phyloP scores from a whole-genome alignment of 2,329 filamentous ascomycete genomes.

The Colletotrichum siamense region DNA sequence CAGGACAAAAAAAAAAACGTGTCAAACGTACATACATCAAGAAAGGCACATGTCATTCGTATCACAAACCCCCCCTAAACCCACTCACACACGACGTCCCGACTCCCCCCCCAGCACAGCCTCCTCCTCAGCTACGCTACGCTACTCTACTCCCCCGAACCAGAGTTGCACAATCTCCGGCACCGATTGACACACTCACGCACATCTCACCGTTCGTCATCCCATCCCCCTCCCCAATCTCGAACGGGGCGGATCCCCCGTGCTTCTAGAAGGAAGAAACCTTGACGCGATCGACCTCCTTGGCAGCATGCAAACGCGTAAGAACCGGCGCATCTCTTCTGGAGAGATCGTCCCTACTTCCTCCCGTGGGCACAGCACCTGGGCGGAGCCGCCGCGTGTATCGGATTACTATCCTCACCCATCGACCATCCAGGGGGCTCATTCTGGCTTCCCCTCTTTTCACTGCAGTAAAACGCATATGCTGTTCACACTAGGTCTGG shows the following conservation, averaged over 20 bases:
- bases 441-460: background rate
- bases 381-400: background rate
- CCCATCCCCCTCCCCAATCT: background rate
- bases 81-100: background rate
- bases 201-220: background rate
- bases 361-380: background rate
- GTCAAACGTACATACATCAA: background rate
- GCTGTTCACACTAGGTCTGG: background rate
- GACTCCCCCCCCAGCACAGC: background rate
- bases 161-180: background rate
- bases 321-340: background rate
- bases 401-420: background rate
- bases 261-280: slow-evolving; percentile 11
- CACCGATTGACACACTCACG: background rate
- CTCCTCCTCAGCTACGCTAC: background rate
- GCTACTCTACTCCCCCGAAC: background rate
- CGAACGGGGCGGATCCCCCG: background rate
- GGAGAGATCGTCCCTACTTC: background rate
- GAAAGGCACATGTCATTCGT: background rate
- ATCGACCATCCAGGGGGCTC: background rate
- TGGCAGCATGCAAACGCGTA: background rate
- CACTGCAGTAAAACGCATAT: background rate
- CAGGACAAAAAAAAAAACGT: background rate
- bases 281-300: background rate
- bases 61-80: background rate